Conservation (phyloP, 83 land plant genomes). For the Diphasiastrum complanatum region DNA sequence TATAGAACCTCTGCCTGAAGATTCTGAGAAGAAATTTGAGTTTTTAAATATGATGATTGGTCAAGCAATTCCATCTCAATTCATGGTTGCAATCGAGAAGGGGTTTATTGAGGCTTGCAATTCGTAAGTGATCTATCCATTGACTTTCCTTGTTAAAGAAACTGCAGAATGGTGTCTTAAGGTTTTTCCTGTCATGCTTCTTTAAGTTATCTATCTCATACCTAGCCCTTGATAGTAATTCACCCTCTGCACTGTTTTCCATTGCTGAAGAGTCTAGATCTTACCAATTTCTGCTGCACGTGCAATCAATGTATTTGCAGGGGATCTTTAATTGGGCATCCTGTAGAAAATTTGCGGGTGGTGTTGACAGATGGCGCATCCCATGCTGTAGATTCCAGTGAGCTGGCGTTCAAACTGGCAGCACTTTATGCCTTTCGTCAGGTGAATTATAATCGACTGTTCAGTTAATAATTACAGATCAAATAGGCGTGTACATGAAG, state of each 20-base stretch:
- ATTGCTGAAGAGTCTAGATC: not conserved
- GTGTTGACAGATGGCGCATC: slow-evolving; percentile 94
- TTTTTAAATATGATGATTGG: slow-evolving; percentile 90
- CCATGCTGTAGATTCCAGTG: slow-evolving; percentile 99
- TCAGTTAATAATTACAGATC: too few relatives aligned
- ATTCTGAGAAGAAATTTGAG: slow-evolving; percentile 73
- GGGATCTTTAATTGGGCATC: slow-evolving; percentile 95
- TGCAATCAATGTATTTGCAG: slow-evolving; percentile 32
- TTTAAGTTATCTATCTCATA: too few relatives aligned
- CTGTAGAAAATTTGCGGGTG: slow-evolving; percentile 79
- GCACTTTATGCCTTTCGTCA: slow-evolving; percentile 95
- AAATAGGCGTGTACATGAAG: too few relatives aligned
- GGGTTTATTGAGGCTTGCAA: slow-evolving; percentile 91
- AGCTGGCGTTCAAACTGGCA: slow-evolving; percentile 97
- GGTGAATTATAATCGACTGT: too few relatives aligned
- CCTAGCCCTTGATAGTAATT: too few relatives aligned
- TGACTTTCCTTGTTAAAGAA: too few relatives aligned
- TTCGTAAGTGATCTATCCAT: too few relatives aligned
- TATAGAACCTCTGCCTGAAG: slow-evolving; percentile 85
- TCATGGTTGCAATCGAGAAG: slow-evolving; percentile 92
- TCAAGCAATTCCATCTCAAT: slow-evolving; percentile 81
- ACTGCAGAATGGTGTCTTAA: too few relatives aligned
- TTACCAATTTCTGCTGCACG: not conserved
- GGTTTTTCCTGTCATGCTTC: too few relatives aligned
- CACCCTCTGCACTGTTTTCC: not conserved